These are phyloP conservation scores for Prunus kanzakura DNA, from an alignment of 306 rosid species.

Conservation along the genomic window DNA sequence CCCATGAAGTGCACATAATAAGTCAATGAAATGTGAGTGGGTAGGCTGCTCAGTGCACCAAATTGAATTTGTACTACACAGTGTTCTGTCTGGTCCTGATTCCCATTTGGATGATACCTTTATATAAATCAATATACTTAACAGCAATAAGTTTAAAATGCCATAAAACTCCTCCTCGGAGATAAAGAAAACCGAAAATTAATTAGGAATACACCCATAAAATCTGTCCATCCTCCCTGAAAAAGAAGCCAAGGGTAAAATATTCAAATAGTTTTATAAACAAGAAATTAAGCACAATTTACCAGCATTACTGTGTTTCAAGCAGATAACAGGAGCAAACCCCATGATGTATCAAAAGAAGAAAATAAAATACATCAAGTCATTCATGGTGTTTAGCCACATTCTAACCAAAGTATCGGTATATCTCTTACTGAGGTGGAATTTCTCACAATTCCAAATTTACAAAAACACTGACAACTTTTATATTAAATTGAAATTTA, in stretches of 20 bases:
- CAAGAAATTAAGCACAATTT: slow-evolving; percentile 1
- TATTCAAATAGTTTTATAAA: background rate
- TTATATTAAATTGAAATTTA: no score
- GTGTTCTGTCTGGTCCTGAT: slow-evolving; percentile 19
- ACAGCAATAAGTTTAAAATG: background rate
- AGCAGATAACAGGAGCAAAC: background rate
- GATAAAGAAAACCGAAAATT: background rate
- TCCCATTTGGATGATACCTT: background rate
- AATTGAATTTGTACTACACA: slow-evolving; percentile 3
- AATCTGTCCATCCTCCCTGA: background rate
- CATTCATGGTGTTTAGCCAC: background rate
- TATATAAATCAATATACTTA: background rate
- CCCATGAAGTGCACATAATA: background rate
- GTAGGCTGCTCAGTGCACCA: slow-evolving; percentile 8
- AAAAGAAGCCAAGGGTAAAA: background rate
- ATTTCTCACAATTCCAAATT: background rate
- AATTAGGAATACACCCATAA: background rate
- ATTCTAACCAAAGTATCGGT: background rate
- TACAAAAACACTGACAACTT: background rate
- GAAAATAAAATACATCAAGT: background rate
- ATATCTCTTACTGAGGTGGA: background rate
- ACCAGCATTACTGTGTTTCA: slow-evolving; percentile 3
- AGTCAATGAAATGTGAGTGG: slow-evolving; percentile 10
- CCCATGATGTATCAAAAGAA: background rate
- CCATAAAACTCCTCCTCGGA: background rate